A percentile compares a stretch with the other conserved stretches of the same genome.
These are phyloP conservation scores for Cryptococcus jaspeensis DNA, from an alignment of 1,284 basidiomycete species.

Conservation along the genomic window DNA sequence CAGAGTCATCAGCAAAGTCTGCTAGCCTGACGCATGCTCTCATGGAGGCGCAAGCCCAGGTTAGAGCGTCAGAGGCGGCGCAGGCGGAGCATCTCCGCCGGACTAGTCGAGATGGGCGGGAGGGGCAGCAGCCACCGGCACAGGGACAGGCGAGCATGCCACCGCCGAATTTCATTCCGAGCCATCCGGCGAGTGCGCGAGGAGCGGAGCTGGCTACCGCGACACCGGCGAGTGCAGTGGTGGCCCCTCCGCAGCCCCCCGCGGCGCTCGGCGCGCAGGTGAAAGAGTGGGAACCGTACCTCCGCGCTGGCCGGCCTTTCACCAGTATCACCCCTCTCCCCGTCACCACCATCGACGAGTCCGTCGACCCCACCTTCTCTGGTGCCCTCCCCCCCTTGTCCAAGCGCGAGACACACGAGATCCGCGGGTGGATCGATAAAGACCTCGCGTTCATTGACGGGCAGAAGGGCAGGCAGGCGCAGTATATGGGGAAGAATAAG, in stretches of 20 bases:
- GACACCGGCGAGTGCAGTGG: constrained; percentile 17
- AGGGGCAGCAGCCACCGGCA: neutral
- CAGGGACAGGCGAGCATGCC: constrained; percentile 35
- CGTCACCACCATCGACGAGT: constrained; percentile 50
- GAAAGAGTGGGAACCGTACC: constrained; percentile 47
- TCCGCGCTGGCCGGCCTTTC: constrained; percentile 60
- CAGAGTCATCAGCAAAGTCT: neutral
- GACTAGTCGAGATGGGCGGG: neutral
- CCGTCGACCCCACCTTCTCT: constrained; percentile 54
- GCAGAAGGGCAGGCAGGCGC: constrained; percentile 42
- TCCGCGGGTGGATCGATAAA: constrained; percentile 58
- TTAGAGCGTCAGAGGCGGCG: neutral
- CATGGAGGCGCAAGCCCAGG: neutral
- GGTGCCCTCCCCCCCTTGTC: constrained; percentile 60
- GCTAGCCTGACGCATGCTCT: neutral
- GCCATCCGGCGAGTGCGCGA: constrained; percentile 2
- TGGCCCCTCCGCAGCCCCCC: constrained; percentile 28
- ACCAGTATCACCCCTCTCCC: constrained; percentile 68
- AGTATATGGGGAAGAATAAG: constrained; percentile 34
- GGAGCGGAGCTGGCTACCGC: neutral
- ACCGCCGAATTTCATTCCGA: constrained; percentile 42
- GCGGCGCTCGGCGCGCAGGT: constrained; percentile 40
- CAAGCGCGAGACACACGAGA: constrained; percentile 54
- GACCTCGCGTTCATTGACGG: constrained; percentile 56
- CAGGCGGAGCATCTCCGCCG: neutral